Evolutionary conservation across 2,329 filamentous ascomycete genomes (phyloP), one percentile per base, ranked within the genome.

Genomic region (Hypoxylon rubiginosum): DNA sequence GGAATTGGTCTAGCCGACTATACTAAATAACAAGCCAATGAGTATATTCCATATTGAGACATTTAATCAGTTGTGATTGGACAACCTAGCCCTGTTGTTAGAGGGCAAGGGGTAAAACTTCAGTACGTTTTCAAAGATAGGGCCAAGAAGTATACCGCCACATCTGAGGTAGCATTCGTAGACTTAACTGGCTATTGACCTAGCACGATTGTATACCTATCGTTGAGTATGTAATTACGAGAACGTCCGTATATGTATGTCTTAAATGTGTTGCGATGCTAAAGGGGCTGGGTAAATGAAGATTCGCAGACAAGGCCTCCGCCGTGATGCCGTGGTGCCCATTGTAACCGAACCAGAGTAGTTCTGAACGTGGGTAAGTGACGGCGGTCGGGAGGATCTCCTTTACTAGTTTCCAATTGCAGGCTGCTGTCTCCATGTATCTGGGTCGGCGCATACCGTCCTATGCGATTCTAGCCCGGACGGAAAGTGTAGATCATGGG

Each of bases 11-110:
- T 11, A 54, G 46, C 43, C 34, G 8, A 50, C 41, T 48, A 39
- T 30, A 30, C 28, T 36, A 30, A 41, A 56, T 60, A 5, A 39
- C n/a, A 55, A 53, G 41, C 41, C 19, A 26, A 34, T 7, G 30
- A 19, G 24, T 46, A 41, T 50, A 36, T 54, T 49, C 41, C 58
- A 66, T 54, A 66, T 36, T 54, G 43, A 66, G 58, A 62, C 53
- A 58, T 51, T 58, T 62, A 58, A 58, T 50, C 13, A 10, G 34
- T 19, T 30, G 11, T 49, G 17, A 60, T 60, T 60, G 36, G 39
- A 48, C 28, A 24, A 17, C 43, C 28, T 2, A 39, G 17, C 11
- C 17, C 10, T 43, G 15, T 24, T 36, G 26, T 15, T 24, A 24
- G 43, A 17, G 24, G 21, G 21, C 21, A 24, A 24, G 21, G 7